Evolutionary conservation across 2,329 filamentous ascomycete species (phyloP), one percentile per base, ranked within the genome.

Genomic region (Fusarium praegraminearum): DNA sequence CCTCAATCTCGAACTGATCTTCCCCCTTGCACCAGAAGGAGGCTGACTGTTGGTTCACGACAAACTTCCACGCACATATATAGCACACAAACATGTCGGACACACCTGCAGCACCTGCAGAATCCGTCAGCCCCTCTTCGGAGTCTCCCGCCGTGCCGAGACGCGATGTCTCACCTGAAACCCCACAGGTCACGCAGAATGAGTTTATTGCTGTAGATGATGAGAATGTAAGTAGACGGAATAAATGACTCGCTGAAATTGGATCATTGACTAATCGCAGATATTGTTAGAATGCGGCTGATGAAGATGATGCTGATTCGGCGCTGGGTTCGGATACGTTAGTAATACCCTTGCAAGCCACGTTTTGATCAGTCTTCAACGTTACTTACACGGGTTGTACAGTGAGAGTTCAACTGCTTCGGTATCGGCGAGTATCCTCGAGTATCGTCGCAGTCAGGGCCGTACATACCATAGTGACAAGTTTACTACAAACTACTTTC

Each of bases 381-480:
- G 28, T 41, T 9, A 51, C 20, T 22, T 26, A 13, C 0, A 13
- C 1, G 7, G 0, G 0, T 7, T 12, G 1, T n/a, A 3, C 10
- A 61, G 58, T 18, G 36, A 51, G 13, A 67, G 64, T 16, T 67
- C 62, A 1, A 67, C 63, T 16, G 64, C 64, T 4, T 67, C 64
- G 5, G 51, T 67, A 2, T 67, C 64, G 1, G 54, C 57, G 0
- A 67, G 64, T 18, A 67, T 67, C 9, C 64, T 67, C 0, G 51
- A 67, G 3, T 67, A 67, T 11, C 52, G 64, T 10, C 52, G 64
- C 1, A 62, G 65, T 22, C 64, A 67, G 5, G 65, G 64, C 1
- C 65, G 65, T 3, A 67, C 64, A 13, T 67, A 64, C 2, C 65
- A 67, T 7, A 67, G 65, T 13, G 65, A 67, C 3, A 68, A 64